A percentile compares a stretch with the other conserved stretches of the same genome.
phyloP scores from a whole-genome alignment of 768 basidiomycete genomes.

The Paxillus involutus region DNA sequence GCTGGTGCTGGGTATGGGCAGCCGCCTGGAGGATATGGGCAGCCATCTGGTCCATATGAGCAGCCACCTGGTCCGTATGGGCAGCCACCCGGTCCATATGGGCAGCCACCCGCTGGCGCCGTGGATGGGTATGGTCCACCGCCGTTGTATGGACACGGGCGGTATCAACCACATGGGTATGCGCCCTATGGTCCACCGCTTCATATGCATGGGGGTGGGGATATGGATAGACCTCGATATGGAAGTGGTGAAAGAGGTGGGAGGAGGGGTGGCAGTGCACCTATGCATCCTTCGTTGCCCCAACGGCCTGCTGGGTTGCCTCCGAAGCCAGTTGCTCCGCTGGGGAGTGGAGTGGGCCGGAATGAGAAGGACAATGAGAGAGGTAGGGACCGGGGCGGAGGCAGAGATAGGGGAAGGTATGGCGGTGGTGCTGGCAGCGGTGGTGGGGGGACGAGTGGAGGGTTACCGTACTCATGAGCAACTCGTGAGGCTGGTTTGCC shows the following conservation, averaged over 20 bases:
- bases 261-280: slow-evolving; percentile 3
- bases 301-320: slow-evolving; percentile 19
- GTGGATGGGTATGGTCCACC: slow-evolving; percentile 16
- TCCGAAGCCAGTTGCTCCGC: slow-evolving; percentile 15
- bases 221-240: not conserved
- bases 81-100: slow-evolving; percentile 1
- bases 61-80: slow-evolving; percentile 9
- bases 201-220: not conserved
- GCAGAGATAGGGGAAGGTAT: slow-evolving; percentile 20
- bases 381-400: slow-evolving; percentile 11
- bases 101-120: no score
- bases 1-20: slow-evolving; percentile 14
- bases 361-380: slow-evolving; percentile 12
- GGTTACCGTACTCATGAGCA: slow-evolving; percentile 31
- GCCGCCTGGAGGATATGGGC: slow-evolving; percentile 15
- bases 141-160: slow-evolving; percentile 12
- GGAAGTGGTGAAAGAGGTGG: slow-evolving; percentile 17
- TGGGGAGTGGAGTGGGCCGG: slow-evolving; percentile 13
- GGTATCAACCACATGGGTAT: slow-evolving; percentile 5
- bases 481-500: slow-evolving; percentile 19
- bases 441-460: slow-evolving; percentile 17
- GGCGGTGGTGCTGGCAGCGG: slow-evolving; percentile 7
- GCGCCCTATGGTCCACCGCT: not conserved
- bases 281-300: slow-evolving; percentile 21
- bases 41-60: not conserved